These are phyloP conservation scores for Solanum chmielewskii DNA, from an alignment of 257 asterid genomes.

Conservation along the genomic window DNA sequence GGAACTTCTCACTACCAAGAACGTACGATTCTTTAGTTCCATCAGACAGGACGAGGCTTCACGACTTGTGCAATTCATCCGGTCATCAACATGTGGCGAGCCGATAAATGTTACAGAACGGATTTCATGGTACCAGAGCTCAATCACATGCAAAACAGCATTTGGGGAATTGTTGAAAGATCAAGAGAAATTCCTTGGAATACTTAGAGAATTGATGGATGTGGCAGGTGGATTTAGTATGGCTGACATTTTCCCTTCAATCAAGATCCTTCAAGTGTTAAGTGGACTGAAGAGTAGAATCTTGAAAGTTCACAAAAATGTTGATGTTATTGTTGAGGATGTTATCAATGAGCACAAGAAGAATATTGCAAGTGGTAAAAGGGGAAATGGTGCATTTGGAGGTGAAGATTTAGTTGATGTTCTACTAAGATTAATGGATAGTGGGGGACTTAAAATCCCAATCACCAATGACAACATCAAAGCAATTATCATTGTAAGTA, in stretches of 20 bases:
- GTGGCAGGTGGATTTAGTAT: neutral
- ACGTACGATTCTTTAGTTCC: conserved; percentile 9
- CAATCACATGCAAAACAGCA: neutral
- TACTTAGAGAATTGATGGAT: neutral
- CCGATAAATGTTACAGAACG: neutral
- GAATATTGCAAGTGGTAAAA: neutral
- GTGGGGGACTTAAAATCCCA: too few species aligned
- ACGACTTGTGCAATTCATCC: neutral
- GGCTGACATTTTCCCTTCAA: conserved; percentile 1
- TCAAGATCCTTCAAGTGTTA: neutral
- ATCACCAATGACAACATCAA: too few species aligned
- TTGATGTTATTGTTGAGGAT: neutral
- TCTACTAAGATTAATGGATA: too few species aligned
- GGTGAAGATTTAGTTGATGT: conserved; percentile 5
- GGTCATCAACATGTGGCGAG: neutral
- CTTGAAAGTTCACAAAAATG: neutral
- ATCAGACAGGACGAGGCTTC: conserved; percentile 10
- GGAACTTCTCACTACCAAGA: conserved; percentile 22
- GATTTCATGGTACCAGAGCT: neutral
- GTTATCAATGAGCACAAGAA: neutral
- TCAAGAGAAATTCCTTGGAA: neutral
- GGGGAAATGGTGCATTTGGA: neutral
- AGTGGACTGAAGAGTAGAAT: neutral
- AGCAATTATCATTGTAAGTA: too few species aligned
- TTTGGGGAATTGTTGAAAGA: neutral